A percentile compares a stretch with the other conserved stretches of the same genome.
Conservation (phyloP, 73 alveolate species). For the Tetrahymena borealis region DNA sequence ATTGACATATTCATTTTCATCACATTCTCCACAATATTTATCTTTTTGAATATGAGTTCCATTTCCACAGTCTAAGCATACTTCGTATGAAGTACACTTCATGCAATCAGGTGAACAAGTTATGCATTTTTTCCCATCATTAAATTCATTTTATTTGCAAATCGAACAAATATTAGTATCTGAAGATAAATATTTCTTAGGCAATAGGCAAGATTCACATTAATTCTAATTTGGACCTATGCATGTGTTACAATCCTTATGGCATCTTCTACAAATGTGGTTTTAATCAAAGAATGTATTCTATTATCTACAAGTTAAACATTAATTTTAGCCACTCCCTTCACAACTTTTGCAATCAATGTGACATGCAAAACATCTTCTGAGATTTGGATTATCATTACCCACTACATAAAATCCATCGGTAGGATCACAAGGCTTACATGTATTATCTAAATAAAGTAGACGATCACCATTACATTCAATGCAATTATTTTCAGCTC, state of each 20-base stretch:
- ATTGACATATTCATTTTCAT: neutral
- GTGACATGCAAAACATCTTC: neutral
- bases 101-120: neutral
- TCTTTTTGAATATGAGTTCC: neutral
- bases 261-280: no score
- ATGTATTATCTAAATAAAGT: neutral
- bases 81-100: neutral
- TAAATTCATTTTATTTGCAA: neutral
- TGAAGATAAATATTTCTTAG: neutral
- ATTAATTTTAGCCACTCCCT: no score
- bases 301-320: no score
- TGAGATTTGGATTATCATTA: neutral
- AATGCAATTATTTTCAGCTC: neutral
- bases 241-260: neutral
- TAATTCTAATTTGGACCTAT: neutral
- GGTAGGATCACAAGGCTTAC: neutral
- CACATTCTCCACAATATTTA: neutral
- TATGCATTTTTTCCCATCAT: neutral
- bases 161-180: neutral
- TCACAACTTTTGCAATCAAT: no score
- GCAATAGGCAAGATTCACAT: neutral
- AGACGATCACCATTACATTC: neutral
- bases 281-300: no score
- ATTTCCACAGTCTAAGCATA: neutral
- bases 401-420: neutral